These are phyloP conservation scores for Phaseolus lunatus DNA, from an alignment of 306 rosid species.

Conservation along the genomic window DNA sequence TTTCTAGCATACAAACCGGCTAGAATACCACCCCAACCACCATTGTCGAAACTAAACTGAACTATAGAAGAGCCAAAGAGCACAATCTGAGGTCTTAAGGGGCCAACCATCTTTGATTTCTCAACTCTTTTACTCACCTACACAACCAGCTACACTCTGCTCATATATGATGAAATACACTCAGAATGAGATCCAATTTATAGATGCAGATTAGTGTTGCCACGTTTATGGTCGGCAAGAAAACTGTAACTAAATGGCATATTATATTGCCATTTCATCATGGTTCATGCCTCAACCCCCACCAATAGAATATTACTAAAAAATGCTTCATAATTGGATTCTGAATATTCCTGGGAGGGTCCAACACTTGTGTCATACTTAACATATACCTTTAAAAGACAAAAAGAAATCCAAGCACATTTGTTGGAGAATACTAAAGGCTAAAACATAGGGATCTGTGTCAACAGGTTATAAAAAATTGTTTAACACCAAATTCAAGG, in stretches of 20 bases:
- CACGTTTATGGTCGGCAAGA: not conserved
- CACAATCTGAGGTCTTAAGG: slow-evolving; percentile 81
- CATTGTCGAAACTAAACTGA: slow-evolving; percentile 56
- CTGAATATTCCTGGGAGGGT: not conserved
- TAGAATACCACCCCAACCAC: slow-evolving; percentile 85
- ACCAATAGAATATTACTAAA: not conserved
- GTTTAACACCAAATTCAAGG: not conserved
- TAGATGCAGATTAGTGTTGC: not conserved
- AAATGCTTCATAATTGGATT: slow-evolving; percentile 1
- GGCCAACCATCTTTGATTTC: slow-evolving; percentile 63
- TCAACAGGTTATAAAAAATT: not conserved
- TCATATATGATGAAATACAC: not conserved
- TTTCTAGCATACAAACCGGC: slow-evolving; percentile 71
- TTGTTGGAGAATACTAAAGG: slow-evolving; percentile 12
- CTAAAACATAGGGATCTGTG: not conserved
- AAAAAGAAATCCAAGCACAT: not conserved
- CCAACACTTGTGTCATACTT: not conserved
- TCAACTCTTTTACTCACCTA: not conserved
- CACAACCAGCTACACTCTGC: not conserved
- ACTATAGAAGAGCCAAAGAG: slow-evolving; percentile 89
- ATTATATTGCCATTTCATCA: not conserved
- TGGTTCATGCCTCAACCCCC: not conserved
- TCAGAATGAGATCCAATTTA: not conserved
- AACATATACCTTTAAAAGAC: not conserved
- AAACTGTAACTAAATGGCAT: not conserved